Evolutionary conservation across 164 flowering plant genomes (phyloP), one percentile per base, ranked within the genome.

Genomic region (Kingdonia uniflora): DNA sequence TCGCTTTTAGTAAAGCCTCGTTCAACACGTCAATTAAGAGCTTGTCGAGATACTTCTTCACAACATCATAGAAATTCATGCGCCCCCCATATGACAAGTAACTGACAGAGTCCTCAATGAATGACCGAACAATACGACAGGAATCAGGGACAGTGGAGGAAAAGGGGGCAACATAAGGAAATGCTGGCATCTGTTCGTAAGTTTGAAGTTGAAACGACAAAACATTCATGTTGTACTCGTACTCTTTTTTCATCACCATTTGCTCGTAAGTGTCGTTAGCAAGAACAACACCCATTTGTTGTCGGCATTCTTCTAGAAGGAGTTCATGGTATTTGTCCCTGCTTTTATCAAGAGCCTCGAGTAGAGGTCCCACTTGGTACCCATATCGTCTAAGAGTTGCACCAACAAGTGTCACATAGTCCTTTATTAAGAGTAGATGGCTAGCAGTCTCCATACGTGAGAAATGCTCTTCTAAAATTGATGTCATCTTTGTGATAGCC

Each of bases 81-180:
- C 72, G 76, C 8, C 74, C 72, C 12, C 92, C 89, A 66, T 81
- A 74, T n/a, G 95, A 84, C 65, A 85, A 65, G 68, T 78, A 87
- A 68, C 76, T 83, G 45, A 82, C 81, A 37, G 87, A 90, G 33
- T 86, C 92, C 67, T 87, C 84, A 38, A 85, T 77, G 57, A 85
- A 91, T 26, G 96, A 80, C 37, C 83, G 68, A 16, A 87, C 84
- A 51, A 83, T 70, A 20, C 89, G 89, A 62, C 96, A 91, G 19
- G 65, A 57, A 42, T 87, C 92, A 13, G 95, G 97, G 24, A 91
- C 90, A 69, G 74, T 75, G 60, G 83, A 75, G 57, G 97, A 91
- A 69, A 85, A 91, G n/a, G 96, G 87, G 41, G 96, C 95, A 61
- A 84, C 55, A 68, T 76, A 90, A 1, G 95, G 95, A 54, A 87